Base-by-base conservation (phyloP, 495 filamentous ascomycete genomes). In the Xylaria telfairii region DNA sequence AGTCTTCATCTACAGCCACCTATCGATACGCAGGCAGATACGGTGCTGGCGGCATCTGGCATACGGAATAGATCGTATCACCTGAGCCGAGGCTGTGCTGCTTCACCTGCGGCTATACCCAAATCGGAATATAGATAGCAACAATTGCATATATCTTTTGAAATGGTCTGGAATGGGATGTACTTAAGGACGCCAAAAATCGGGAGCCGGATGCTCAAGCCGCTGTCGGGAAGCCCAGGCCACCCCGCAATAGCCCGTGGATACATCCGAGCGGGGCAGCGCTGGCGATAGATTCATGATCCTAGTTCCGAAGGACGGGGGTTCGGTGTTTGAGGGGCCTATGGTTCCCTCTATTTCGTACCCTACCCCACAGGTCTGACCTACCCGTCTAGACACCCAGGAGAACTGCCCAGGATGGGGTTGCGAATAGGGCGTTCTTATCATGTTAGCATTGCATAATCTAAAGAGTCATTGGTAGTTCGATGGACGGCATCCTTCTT, bases 221-320 rank as follows among this genome's bases (percentile, higher is more conserved):
- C 75, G 70, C 57, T 77, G 75, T 73, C 67, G 75, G 75, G 71
- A 77, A 77, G 60, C 72, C 67, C 49, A 77, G 61, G 73, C 73
- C 70, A 71, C 74, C 74, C 76, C 76, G 72, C 74, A 76, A 74
- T 69, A 69, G 67, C 57, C 68, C 19, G 49, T 56, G 13, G 44
- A 32, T 56, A 64, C 56, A 73, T 44, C 57, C 71, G 56, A 74
- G 64, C 46, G 64, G 64, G 42, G 62, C 62, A 51, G 5, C 44
- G 44, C 54, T 5, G 42, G 73, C 67, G 71, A 54, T 60, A 21
- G 39, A 15, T 17, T 30, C 17, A 54, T 30, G 12, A 19, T 34
- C 53, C 53, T 1, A n/a, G 15, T 4, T 19, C 56, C 17, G 17
- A 37, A n/a, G 6, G 32, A 37, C 32, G 15, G 3, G 54, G 54